Conservation (phyloP, 2,329 filamentous ascomycete species). For the Colletotrichum sojae region DNA sequence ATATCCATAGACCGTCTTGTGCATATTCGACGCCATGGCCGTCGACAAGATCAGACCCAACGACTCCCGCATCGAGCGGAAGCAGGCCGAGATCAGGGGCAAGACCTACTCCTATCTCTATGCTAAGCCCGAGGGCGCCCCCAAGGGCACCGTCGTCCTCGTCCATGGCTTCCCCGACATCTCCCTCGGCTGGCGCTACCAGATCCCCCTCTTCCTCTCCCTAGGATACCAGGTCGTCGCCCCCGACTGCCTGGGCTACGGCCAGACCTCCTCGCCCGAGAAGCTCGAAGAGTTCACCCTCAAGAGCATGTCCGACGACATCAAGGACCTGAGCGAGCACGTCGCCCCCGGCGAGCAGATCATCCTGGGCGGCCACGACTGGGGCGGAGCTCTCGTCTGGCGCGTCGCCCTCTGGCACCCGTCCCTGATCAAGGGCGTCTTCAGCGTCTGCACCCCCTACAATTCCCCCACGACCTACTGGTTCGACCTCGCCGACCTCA, state of each 20-base stretch:
- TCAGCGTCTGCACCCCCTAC: slow-evolving; percentile 87
- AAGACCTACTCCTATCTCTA: slow-evolving; percentile 78
- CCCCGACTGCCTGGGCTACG: slow-evolving; percentile 91
- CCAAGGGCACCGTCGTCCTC: slow-evolving; percentile 63
- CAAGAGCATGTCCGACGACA: slow-evolving; percentile 81
- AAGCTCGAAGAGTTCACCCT: slow-evolving; percentile 67
- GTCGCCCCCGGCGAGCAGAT: slow-evolving; percentile 66
- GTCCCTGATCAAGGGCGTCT: slow-evolving; percentile 79
- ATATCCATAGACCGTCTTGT: background rate
- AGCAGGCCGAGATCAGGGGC: slow-evolving; percentile 75
- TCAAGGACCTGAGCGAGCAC: slow-evolving; percentile 78
- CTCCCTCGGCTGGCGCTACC: slow-evolving; percentile 88
- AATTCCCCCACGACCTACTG: slow-evolving; percentile 66
- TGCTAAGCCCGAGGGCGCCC: slow-evolving; percentile 61
- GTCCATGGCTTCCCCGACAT: slow-evolving; percentile 89
- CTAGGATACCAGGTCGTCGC: slow-evolving; percentile 84
- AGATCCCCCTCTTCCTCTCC: slow-evolving; percentile 82
- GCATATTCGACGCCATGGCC: slow-evolving; percentile 57
- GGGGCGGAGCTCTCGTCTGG: slow-evolving; percentile 86
- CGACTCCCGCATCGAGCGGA: slow-evolving; percentile 77
- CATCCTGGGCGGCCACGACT: slow-evolving; percentile 93
- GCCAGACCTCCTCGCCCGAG: slow-evolving; percentile 78
- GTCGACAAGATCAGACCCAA: slow-evolving; percentile 75
- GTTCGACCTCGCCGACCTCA: slow-evolving; percentile 71
- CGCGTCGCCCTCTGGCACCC: slow-evolving; percentile 82